These are phyloP conservation scores for Chaetomium strumarium DNA, from an alignment of 2,329 filamentous ascomycete species.

Conservation along the genomic window DNA sequence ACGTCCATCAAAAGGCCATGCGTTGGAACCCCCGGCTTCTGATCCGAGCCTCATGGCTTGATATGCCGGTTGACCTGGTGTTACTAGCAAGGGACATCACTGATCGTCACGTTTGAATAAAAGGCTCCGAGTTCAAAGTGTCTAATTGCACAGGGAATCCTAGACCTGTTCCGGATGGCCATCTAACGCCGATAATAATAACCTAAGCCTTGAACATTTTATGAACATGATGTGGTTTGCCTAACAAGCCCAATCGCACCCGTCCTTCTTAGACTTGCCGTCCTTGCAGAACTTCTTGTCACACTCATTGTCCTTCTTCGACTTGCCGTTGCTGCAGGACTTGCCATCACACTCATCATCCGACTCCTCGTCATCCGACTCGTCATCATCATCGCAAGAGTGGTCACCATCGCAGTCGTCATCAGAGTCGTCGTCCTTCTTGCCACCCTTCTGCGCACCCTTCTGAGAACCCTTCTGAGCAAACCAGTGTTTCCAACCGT, in stretches of 20 bases:
- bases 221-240: too few relatives aligned
- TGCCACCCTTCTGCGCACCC: background rate
- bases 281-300: background rate
- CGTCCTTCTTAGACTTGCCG: background rate
- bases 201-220: too few relatives aligned
- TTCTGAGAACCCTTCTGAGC: background rate
- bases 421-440: background rate
- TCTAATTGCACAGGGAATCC: too few relatives aligned
- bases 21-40: too few relatives aligned
- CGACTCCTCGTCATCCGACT: background rate
- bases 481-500: background rate
- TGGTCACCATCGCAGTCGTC: background rate
- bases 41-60: too few relatives aligned
- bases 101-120: too few relatives aligned
- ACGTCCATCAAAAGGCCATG: too few relatives aligned
- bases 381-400: background rate
- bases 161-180: too few relatives aligned
- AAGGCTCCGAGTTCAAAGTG: too few relatives aligned
- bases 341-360: background rate
- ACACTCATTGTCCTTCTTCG: background rate
- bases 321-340: background rate
- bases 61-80: too few relatives aligned
- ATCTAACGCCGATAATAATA: too few relatives aligned
- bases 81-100: too few relatives aligned
- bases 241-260: background rate